Conservation (phyloP, 495 filamentous ascomycete species). For the Parachaetomium inaequale region DNA sequence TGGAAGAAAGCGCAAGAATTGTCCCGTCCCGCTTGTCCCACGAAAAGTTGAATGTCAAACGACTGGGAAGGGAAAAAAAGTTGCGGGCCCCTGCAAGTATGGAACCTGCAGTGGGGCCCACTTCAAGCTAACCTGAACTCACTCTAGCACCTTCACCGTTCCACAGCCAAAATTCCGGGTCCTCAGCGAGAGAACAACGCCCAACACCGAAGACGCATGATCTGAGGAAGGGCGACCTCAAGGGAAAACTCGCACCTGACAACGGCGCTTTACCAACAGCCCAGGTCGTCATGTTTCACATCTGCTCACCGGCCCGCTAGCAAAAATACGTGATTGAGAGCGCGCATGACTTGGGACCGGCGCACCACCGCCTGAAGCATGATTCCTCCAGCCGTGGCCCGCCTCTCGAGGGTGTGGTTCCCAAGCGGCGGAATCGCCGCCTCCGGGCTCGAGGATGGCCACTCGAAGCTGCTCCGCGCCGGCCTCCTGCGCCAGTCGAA, state of each 20-base stretch:
- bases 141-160: too few relatives aligned
- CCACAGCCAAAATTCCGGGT: background rate
- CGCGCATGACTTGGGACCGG: background rate
- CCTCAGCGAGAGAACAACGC: too few relatives aligned
- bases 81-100: background rate
- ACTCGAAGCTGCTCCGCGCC: slow-evolving; percentile 69
- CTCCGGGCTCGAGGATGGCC: slow-evolving; percentile 56
- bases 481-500: slow-evolving; percentile 85
- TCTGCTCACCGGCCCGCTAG: background rate
- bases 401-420: slow-evolving; percentile 72
- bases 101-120: too few relatives aligned
- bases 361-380: background rate
- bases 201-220: too few relatives aligned
- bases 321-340: background rate
- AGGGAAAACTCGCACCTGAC: too few relatives aligned
- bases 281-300: background rate
- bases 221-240: too few relatives aligned
- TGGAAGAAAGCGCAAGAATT: too few relatives aligned
- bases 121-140: too few relatives aligned
- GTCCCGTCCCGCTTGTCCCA: too few relatives aligned
- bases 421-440: slow-evolving; percentile 67
- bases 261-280: background rate
- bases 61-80: background rate
- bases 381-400: slow-evolving; percentile 29
- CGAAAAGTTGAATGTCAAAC: too few relatives aligned